A percentile compares a stretch with the other conserved stretches of the same genome.
Evolutionary conservation across 352 stramenopile species (phyloP).

Genomic region (Pythium myriotylum): DNA sequence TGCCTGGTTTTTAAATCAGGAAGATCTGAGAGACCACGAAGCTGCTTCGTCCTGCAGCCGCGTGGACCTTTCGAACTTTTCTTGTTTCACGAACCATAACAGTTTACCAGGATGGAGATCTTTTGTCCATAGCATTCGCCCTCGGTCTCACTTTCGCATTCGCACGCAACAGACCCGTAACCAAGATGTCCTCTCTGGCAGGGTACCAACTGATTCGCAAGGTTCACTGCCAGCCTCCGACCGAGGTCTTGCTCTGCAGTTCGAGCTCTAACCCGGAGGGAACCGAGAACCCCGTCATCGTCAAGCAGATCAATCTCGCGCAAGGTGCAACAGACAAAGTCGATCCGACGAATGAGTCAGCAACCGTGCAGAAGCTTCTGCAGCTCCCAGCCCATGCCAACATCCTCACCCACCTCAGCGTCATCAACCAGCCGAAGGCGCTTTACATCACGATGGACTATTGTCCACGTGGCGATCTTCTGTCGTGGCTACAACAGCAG

Average conservation of each 20-base stretch:
- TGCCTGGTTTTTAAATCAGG: no score
- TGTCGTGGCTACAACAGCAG: constrained; percentile 11
- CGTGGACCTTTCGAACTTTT: no score
- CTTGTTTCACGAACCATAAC: no score
- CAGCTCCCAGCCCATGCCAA: background rate
- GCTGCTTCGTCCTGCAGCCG: no score
- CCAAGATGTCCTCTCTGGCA: background rate
- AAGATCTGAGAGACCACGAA: no score
- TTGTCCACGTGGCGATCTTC: constrained; percentile 2
- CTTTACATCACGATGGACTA: constrained; percentile 5
- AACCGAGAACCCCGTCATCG: background rate
- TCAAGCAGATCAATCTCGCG: constrained; percentile 10
- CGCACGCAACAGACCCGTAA: background rate
- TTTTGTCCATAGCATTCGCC: no score
- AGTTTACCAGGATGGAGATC: no score
- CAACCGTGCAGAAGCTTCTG: constrained; percentile 2
- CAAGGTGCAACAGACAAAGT: no score
- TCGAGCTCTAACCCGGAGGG: background rate
- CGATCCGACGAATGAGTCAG: background rate
- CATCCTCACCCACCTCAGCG: constrained; percentile 4
- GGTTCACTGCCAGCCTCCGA: constrained; percentile 1
- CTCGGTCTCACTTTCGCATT: background rate
- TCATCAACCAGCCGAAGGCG: background rate
- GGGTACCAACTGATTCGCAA: constrained; percentile 1
- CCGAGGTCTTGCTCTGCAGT: constrained; percentile 4